A percentile compares a stretch with the other conserved stretches of the same genome.
Evolutionary conservation across 805 yeast species (phyloP).

Genomic region (Blastobotrys muscicola): DNA sequence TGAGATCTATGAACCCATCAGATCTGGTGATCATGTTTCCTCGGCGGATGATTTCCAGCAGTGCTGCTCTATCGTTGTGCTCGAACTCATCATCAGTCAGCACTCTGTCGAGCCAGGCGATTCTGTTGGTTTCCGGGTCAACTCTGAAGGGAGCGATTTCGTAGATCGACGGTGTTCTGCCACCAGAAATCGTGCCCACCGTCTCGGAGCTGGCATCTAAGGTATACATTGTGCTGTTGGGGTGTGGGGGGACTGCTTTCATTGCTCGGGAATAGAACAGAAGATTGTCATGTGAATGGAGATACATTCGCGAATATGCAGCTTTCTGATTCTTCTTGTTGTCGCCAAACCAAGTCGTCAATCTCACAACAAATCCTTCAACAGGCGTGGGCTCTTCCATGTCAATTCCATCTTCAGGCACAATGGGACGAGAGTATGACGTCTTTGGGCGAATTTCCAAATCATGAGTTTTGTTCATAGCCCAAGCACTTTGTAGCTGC

Average conservation of each 20-base stretch:
- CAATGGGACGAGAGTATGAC: slow-evolving; percentile 22
- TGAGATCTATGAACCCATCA: slow-evolving; percentile 52
- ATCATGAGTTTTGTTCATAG: slow-evolving; percentile 36
- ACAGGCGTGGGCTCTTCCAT: slow-evolving; percentile 57
- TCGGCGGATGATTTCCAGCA: slow-evolving; percentile 58
- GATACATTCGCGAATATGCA: slow-evolving; percentile 49
- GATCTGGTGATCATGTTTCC: slow-evolving; percentile 47
- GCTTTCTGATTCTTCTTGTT: slow-evolving; percentile 26
- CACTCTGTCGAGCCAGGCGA: slow-evolving; percentile 49
- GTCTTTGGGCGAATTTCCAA: slow-evolving; percentile 48
- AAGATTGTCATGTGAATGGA: slow-evolving; percentile 51
- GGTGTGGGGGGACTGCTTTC: slow-evolving; percentile 48
- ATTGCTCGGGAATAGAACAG: slow-evolving; percentile 48
- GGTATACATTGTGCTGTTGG: slow-evolving; percentile 24
- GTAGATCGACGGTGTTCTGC: slow-evolving; percentile 31
- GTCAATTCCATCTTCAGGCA: slow-evolving; percentile 13
- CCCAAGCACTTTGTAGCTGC: slow-evolving; percentile 36
- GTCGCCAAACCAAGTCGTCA: slow-evolving; percentile 43
- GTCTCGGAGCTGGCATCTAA: slow-evolving; percentile 25
- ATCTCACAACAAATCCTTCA: slow-evolving; percentile 68
- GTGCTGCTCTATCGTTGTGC: slow-evolving; percentile 45
- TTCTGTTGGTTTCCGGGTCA: slow-evolving; percentile 37
- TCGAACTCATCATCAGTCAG: slow-evolving; percentile 34
- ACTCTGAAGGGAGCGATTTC: slow-evolving; percentile 47
- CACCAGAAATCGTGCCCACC: slow-evolving; percentile 12